These are phyloP conservation scores for Boletellus ananas DNA, from an alignment of 768 basidiomycete species.

Conservation along the genomic window DNA sequence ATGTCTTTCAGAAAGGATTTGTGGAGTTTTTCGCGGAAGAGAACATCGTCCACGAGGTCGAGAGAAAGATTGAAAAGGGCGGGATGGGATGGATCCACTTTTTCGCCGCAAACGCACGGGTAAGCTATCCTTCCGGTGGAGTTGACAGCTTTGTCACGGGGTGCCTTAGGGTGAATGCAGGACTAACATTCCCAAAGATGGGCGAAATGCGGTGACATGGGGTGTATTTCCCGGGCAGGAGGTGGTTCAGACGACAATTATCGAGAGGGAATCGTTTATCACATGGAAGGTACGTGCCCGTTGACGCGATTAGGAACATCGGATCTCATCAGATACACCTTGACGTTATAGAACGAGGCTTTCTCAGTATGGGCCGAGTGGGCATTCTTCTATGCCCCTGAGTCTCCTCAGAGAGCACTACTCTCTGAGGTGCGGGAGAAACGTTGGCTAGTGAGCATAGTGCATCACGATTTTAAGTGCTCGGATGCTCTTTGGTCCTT, in stretches of 20 bases:
- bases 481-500: slow-evolving; percentile 80
- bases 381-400: slow-evolving; percentile 81
- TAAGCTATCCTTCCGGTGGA: slow-evolving; percentile 29
- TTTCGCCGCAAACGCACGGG: slow-evolving; percentile 79
- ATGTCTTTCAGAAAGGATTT: slow-evolving; percentile 96
- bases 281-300: slow-evolving; percentile 82
- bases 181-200: slow-evolving; percentile 75
- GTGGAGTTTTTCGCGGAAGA: slow-evolving; percentile 90
- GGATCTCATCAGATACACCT: slow-evolving; percentile 2
- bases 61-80: slow-evolving; percentile 48
- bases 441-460: slow-evolving; percentile 87
- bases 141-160: neutral
- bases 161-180: slow-evolving; percentile 62
- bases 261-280: slow-evolving; percentile 90
- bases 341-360: slow-evolving; percentile 73
- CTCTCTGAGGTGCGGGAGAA: slow-evolving; percentile 67
- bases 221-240: slow-evolving; percentile 97
- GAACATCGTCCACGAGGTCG: slow-evolving; percentile 56
- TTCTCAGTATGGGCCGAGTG: slow-evolving; percentile 96
- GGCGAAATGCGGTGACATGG: slow-evolving; percentile 96
- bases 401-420: slow-evolving; percentile 66
- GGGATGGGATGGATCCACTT: slow-evolving; percentile 73
- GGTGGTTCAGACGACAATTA: slow-evolving; percentile 93
- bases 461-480: slow-evolving; percentile 91
- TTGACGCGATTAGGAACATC: neutral